These are phyloP conservation scores for Aspergillus ochraceoroseus DNA, from an alignment of 2,329 filamentous ascomycete genomes.

Conservation along the genomic window DNA sequence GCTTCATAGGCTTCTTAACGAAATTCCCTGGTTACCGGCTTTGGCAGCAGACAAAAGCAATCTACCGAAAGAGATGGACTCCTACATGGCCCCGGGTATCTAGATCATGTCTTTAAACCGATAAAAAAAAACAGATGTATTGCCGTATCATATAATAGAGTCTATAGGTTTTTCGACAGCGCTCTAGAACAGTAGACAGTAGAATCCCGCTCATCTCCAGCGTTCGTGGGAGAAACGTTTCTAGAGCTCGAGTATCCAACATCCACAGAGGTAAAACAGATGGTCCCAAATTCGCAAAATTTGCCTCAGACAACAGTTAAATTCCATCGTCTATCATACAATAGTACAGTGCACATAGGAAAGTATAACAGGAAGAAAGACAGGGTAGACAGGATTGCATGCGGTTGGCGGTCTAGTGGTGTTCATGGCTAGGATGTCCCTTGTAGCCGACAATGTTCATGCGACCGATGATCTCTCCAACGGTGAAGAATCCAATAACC, in stretches of 20 bases:
- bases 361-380: constrained; percentile 33
- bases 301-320: constrained; percentile 41
- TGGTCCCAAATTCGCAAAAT: constrained; percentile 16
- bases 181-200: background rate
- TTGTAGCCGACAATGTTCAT: constrained; percentile 93
- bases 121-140: background rate
- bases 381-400: constrained; percentile 26
- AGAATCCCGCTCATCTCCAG: background rate
- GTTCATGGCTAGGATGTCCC: constrained; percentile 55
- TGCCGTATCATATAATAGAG: background rate
- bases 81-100: too few relatives aligned
- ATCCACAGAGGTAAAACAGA: constrained; percentile 18
- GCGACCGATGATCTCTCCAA: constrained; percentile 93
- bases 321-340: constrained; percentile 49
- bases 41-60: too few relatives aligned
- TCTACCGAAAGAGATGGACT: too few relatives aligned
- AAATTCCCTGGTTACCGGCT: too few relatives aligned
- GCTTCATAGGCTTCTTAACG: too few relatives aligned
- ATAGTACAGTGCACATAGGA: constrained; percentile 36
- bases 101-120: too few relatives aligned
- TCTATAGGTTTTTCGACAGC: constrained; percentile 2
- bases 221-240: too few relatives aligned
- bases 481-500: constrained; percentile 91
- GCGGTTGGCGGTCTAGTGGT: constrained; percentile 33
- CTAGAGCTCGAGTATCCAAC: constrained; percentile 2